phyloP scores from a whole-genome alignment of 371 early-diverging fungal species.

The Mucor sp. region DNA sequence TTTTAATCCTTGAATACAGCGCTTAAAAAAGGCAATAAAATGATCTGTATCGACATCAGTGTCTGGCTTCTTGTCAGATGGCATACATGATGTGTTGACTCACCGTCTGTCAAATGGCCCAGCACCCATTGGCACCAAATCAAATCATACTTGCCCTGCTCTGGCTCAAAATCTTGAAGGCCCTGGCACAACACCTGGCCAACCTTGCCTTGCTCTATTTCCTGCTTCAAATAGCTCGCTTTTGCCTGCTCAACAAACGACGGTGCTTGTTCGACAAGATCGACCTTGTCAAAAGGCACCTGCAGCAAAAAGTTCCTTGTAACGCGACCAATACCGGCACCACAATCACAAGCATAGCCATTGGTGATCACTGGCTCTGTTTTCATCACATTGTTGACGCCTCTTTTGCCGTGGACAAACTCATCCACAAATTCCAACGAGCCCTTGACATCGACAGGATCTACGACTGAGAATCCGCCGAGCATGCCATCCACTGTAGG shows the following conservation, averaged over 20 bases:
- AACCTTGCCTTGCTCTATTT: slow-evolving; percentile 56
- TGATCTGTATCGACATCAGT: slow-evolving; percentile 58
- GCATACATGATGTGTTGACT: not conserved
- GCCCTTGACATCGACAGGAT: slow-evolving; percentile 73
- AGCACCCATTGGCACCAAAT: slow-evolving; percentile 98
- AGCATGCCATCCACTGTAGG: slow-evolving; percentile 88
- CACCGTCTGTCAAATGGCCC: slow-evolving; percentile 80
- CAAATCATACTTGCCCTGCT: slow-evolving; percentile 76
- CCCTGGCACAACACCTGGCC: slow-evolving; percentile 71
- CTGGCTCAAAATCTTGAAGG: slow-evolving; percentile 82
- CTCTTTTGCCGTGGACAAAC: slow-evolving; percentile 44
- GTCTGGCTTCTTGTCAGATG: not conserved
- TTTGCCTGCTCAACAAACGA: slow-evolving; percentile 79
- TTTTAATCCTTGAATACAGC: slow-evolving; percentile 76
- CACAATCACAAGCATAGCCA: slow-evolving; percentile 77
- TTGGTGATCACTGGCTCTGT: slow-evolving; percentile 33
- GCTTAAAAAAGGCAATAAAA: slow-evolving; percentile 77
- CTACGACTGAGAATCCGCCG: slow-evolving; percentile 80
- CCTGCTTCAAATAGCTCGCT: slow-evolving; percentile 54
- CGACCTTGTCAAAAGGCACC: slow-evolving; percentile 76
- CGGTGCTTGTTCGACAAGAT: slow-evolving; percentile 86
- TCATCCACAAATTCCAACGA: slow-evolving; percentile 72
- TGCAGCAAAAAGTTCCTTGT: slow-evolving; percentile 81
- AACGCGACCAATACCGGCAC: slow-evolving; percentile 95
- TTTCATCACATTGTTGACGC: slow-evolving; percentile 17